Evolutionary conservation across 345 rosid genomes (phyloP), one percentile per base, ranked within the genome.

Genomic region (Bruguiera gymnorhiza): DNA sequence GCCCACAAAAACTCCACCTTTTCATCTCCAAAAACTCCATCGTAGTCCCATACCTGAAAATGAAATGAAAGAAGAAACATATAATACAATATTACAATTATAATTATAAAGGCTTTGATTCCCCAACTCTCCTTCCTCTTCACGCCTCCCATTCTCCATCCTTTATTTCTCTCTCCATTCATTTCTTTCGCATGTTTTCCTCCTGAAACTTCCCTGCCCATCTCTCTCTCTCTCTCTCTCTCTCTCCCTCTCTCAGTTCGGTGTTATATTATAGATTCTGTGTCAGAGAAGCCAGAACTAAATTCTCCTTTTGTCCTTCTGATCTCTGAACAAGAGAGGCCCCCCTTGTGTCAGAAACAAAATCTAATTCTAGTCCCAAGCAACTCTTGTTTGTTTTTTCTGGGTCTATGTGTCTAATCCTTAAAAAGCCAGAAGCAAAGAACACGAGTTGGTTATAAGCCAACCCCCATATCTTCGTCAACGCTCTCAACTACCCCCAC

Each of bases 141-240:
- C 59, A 66, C 83, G 75, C 86, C 83, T 79, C 70, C 78, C 82
- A 75, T 70, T 77, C 67, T 59, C 79, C 61, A 74, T 77, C 81
- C 37, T 58, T 62, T 66, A 30, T 66, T 29, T 62, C 50, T 54
- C 60, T 19, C 31, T 67, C n/a, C 23, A 0, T 48, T 78, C 60
- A 30, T 24, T 56, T 24, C 50, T 60, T 48, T 64, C 72, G n/a
- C 63, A 70, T 62, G 70, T 59, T 69, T 66, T 63, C 71, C 66
- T 52, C 62, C 51, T 65, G 18, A 20, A 76, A 69, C 50, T 66
- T 70, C 71, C 70, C 66, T 50, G 2, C 6, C 64, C 65, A 60
- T 70, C 46, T 59, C 61, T 51, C 23, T 43, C 54, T 67, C 19
- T 24, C 29, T 21, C 36, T 29, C 36, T 68, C 65, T n/a, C n/a